These are phyloP conservation scores for Coix lacrymajobi DNA, from an alignment of 176 grass and related monocot species.

Conservation along the genomic window DNA sequence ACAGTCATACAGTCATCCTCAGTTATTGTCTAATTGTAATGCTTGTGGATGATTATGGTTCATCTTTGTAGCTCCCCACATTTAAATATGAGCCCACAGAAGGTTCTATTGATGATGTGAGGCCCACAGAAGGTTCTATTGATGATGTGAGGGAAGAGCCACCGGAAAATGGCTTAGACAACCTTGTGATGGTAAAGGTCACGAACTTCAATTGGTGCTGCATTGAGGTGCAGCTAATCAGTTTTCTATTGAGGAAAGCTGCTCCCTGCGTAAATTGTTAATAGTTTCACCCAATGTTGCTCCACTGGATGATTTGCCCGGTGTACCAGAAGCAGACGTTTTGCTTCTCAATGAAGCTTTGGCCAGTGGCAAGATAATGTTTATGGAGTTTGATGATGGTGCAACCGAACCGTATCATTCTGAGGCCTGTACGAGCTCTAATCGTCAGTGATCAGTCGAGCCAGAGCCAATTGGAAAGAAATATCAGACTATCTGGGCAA, in stretches of 20 bases:
- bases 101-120: no score
- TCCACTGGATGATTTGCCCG: not conserved
- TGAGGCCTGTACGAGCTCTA: not conserved
- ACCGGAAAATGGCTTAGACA: not conserved
- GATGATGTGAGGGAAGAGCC: not conserved
- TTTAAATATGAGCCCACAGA: no score
- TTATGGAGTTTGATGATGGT: not conserved
- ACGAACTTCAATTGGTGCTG: not conserved
- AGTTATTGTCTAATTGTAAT: not conserved
- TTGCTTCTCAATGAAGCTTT: not conserved
- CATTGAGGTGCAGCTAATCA: slow-evolving; percentile 2
- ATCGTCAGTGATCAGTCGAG: not conserved
- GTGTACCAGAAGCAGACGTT: not conserved
- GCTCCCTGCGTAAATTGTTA: not conserved
- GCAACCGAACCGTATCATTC: slow-evolving; percentile 9
- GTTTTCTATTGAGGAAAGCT: slow-evolving; percentile 21
- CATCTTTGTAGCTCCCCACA: not conserved
- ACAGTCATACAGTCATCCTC: not conserved
- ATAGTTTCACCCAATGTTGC: not conserved
- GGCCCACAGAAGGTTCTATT: not conserved
- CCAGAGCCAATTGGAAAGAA: not conserved
- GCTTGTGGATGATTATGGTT: not conserved
- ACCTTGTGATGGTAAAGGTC: slow-evolving; percentile 7
- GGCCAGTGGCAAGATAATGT: not conserved
- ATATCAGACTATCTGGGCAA: not conserved